These are phyloP conservation scores for Rhododendron molle DNA, from an alignment of 148 eudicot genomes.

Conservation along the genomic window DNA sequence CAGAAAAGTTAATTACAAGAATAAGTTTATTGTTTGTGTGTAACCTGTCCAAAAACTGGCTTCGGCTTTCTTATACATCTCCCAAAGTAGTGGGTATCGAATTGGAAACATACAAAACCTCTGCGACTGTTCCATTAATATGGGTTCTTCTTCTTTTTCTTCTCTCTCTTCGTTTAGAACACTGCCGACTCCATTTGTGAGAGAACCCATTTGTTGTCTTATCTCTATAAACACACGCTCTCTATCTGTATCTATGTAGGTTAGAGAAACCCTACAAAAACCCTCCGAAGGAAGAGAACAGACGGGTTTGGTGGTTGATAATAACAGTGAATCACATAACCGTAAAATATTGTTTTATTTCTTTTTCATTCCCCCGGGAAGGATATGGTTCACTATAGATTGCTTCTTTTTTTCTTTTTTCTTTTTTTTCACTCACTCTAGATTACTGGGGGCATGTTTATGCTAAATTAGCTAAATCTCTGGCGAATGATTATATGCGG, in stretches of 20 bases:
- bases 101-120: slow-evolving; percentile 76
- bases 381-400: too few relatives aligned
- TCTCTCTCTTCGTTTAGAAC: slow-evolving; percentile 14
- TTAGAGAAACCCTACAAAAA: slow-evolving; percentile 12
- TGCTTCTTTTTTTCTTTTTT: too few relatives aligned
- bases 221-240: background rate
- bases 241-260: background rate
- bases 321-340: background rate
- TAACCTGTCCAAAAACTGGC: slow-evolving; percentile 84
- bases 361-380: too few relatives aligned
- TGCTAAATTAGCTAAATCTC: too few relatives aligned
- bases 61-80: slow-evolving; percentile 71
- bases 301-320: slow-evolving; percentile 13
- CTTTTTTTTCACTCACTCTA: too few relatives aligned
- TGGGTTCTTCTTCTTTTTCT: slow-evolving; percentile 45
- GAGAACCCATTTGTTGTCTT: slow-evolving; percentile 31
- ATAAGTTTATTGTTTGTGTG: background rate
- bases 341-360: background rate
- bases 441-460: too few relatives aligned
- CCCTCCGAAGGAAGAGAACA: background rate
- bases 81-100: slow-evolving; percentile 66
- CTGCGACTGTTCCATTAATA: slow-evolving; percentile 46
- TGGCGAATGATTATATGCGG: too few relatives aligned
- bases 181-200: slow-evolving; percentile 23
- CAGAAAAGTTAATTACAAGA: background rate